Conservation (phyloP, 108 stramenopile genomes). For the Cyclotella baltica region DNA sequence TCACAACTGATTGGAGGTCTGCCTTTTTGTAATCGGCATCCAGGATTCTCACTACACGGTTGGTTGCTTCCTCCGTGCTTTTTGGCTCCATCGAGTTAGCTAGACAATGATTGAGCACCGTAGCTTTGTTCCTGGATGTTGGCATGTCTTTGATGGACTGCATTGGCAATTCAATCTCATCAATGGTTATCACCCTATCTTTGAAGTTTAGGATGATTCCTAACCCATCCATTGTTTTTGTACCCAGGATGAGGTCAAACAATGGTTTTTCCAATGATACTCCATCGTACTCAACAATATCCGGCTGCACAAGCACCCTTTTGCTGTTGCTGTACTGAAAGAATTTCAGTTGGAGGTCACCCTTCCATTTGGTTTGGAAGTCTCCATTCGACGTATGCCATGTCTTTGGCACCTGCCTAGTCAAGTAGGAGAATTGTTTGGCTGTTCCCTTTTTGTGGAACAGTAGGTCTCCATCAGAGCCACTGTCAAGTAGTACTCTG, state of each 20-base stretch:
- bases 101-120: not conserved
- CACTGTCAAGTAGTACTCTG: slow-evolving; percentile 17
- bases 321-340: slow-evolving; percentile 18
- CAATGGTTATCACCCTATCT: slow-evolving; percentile 20
- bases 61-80: slow-evolving; percentile 18
- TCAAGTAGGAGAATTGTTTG: not conserved
- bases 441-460: slow-evolving; percentile 13
- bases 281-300: slow-evolving; percentile 7
- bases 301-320: not conserved
- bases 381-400: slow-evolving; percentile 22
- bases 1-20: slow-evolving; percentile 26
- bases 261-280: not conserved
- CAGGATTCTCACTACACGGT: slow-evolving; percentile 15
- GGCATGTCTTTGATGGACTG: slow-evolving; percentile 23
- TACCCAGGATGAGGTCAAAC: slow-evolving; percentile 24
- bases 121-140: not conserved
- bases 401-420: slow-evolving; percentile 19
- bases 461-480: slow-evolving; percentile 21
- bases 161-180: slow-evolving; percentile 30
- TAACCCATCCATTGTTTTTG: slow-evolving; percentile 5
- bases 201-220: slow-evolving; percentile 17
- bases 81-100: slow-evolving; percentile 7
- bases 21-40: slow-evolving; percentile 57
- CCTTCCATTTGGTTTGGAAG: slow-evolving; percentile 3
- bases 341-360: slow-evolving; percentile 3